A percentile compares a stretch with the other conserved stretches of the same genome.
phyloP scores from a whole-genome alignment of 148 eudicot species.

The Rhododendron ferrugineum region DNA sequence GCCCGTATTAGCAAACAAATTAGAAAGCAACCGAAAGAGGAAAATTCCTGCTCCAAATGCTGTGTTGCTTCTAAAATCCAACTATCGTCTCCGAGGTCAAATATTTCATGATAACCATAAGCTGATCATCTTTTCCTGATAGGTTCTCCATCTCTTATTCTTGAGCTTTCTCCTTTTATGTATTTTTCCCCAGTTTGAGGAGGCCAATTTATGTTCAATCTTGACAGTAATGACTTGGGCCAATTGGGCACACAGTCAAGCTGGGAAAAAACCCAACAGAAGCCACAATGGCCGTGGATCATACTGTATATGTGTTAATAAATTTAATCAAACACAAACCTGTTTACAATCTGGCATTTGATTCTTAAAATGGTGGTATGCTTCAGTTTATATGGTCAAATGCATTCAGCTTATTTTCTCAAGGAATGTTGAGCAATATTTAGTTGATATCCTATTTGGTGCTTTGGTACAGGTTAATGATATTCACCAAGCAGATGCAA shows the following conservation, averaged over 20 bases:
- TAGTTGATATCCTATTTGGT: neutral
- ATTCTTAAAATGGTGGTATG: no score
- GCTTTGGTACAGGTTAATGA: constrained; percentile 55
- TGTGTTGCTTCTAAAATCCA: neutral
- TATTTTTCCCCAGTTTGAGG: no score
- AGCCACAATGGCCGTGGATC: no score
- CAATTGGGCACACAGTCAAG: no score
- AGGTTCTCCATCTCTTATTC: neutral
- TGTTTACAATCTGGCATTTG: no score
- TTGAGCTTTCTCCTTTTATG: neutral
- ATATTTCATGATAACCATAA: neutral
- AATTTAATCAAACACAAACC: no score
- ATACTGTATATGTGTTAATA: no score
- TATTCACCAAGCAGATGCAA: constrained; percentile 66
- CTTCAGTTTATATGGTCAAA: no score
- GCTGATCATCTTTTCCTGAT: neutral
- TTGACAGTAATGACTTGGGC: no score
- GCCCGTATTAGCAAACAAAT: neutral
- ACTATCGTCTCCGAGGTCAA: neutral
- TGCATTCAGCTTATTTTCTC: neutral
- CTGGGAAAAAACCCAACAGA: no score
- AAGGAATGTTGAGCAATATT: neutral
- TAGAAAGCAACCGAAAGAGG: neutral
- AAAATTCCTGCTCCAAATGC: neutral
- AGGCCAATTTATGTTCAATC: no score